Evolutionary conservation across 2,329 filamentous ascomycete genomes (phyloP), one percentile per base, ranked within the genome.

Genomic region (Herpotrichia juniperi): DNA sequence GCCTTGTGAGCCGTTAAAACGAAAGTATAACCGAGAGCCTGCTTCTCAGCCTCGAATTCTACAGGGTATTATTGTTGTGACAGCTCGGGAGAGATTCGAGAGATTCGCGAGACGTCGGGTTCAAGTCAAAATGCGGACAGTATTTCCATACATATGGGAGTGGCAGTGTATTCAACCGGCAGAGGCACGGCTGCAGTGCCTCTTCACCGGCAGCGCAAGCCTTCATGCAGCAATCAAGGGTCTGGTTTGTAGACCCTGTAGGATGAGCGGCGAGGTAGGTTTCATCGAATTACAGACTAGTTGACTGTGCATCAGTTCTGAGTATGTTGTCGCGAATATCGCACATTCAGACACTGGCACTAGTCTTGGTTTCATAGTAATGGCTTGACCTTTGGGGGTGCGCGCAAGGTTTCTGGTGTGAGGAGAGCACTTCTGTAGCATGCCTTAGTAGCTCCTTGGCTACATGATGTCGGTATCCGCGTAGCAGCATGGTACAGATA

Each of bases 191-290:
- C 22, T 31, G 21, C 21, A 16, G 24, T 11, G 16, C 7, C 34
- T 43, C 24, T 31, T 49, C 46, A 49, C 46, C 46, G 46, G 46
- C 24, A 21, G 31, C 34, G 44, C 30, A 47, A 47, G 44, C 30
- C 35, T 43, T 37, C n/a, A 10, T 49, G 46, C 26, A 48, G 22
- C 22, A n/a, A 8, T 17, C n/a, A 30, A 17, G 44, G 19, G 37
- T 46, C 17, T 17, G 12, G 21, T 19, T 17, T 37, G 16, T 21
- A 17, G 34, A 14, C 12, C 3, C 5, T 37, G 16, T 19, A n/a
- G 5, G 30, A 32, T 5, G 26, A 28, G 26, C 12, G 26, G 26
- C 26, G 12, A 28, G 26, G 26, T 28, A 12, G 26, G 12, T 28
- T 28, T 6, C 26, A 12, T 28, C 26, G 7, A 28, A 28, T 12